Percentiles rank a stretch among this genome's conserved stretches.
These are phyloP conservation scores for Parietichytrium sp. DNA, from an alignment of 108 stramenopile species.

Conservation along the genomic window DNA sequence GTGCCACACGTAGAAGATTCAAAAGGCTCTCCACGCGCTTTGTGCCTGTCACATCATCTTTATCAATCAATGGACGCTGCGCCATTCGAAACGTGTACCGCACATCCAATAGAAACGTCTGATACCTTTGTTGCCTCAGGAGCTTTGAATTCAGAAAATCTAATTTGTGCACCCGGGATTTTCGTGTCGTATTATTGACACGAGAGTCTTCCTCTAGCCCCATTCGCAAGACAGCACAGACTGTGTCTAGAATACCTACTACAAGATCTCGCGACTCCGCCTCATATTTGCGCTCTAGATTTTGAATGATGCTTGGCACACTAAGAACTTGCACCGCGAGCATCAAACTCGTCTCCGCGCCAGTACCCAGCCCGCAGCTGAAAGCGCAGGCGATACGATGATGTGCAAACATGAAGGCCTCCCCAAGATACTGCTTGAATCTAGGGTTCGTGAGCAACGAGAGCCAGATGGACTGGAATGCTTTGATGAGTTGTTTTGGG, in stretches of 20 bases:
- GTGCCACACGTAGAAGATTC: neutral
- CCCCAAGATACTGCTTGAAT: slow-evolving; percentile 1
- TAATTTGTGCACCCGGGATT: neutral
- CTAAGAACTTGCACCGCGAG: slow-evolving; percentile 24
- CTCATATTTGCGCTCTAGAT: neutral
- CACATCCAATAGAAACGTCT: neutral
- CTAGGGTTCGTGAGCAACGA: neutral
- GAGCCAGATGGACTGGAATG: neutral
- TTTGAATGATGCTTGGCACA: neutral
- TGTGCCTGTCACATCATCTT: neutral
- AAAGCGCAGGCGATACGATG: neutral
- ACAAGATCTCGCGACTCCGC: neutral
- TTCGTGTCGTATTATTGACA: too few species aligned
- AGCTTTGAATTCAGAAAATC: neutral
- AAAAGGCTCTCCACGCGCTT: neutral
- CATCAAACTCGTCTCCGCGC: neutral
- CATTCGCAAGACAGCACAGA: neutral
- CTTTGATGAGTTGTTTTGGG: neutral
- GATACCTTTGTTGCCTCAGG: neutral
- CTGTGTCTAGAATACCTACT: neutral
- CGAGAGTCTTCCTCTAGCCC: too few species aligned
- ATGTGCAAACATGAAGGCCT: neutral
- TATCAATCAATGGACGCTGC: neutral
- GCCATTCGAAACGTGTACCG: neutral
- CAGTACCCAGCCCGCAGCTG: neutral